These are phyloP conservation scores for Boechera retrofracta DNA, from an alignment of 345 rosid species.

Conservation along the genomic window DNA sequence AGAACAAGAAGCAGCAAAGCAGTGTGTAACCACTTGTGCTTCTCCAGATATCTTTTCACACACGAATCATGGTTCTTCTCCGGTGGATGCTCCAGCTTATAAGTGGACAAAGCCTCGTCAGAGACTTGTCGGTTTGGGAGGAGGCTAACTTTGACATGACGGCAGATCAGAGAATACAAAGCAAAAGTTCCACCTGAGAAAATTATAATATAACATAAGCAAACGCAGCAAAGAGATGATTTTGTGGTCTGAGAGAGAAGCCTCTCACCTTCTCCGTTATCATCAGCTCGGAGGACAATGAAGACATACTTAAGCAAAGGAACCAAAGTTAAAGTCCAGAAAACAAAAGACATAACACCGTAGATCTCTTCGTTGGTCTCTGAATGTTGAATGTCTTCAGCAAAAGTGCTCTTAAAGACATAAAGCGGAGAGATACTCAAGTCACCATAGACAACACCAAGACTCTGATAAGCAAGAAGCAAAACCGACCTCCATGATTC, in stretches of 20 bases:
- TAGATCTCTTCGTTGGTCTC: slow-evolving; percentile 93
- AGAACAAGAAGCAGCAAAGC: slow-evolving; percentile 92
- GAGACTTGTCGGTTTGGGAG: slow-evolving; percentile 92
- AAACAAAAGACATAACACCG: slow-evolving; percentile 92
- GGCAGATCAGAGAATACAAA: slow-evolving; percentile 85
- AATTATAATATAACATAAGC: not conserved
- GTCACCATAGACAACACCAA: slow-evolving; percentile 98
- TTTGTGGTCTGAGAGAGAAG: not conserved
- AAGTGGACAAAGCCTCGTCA: slow-evolving; percentile 96
- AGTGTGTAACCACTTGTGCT: slow-evolving; percentile 80
- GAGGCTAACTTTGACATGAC: slow-evolving; percentile 93
- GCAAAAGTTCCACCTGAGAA: slow-evolving; percentile 94
- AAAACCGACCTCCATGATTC: slow-evolving; percentile 84
- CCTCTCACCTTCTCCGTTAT: slow-evolving; percentile 87
- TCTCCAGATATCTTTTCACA: slow-evolving; percentile 78
- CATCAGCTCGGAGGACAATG: slow-evolving; percentile 94
- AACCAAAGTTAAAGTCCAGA: slow-evolving; percentile 98
- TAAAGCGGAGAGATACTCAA: slow-evolving; percentile 94
- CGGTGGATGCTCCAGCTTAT: slow-evolving; percentile 77
- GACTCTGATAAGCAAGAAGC: slow-evolving; percentile 95
- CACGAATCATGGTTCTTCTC: slow-evolving; percentile 69
- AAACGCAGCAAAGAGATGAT: not conserved
- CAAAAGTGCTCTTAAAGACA: slow-evolving; percentile 94
- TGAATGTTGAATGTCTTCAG: slow-evolving; percentile 93
- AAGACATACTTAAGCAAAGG: slow-evolving; percentile 95